phyloP scores from a whole-genome alignment of 331 rosid species.

The Dryas integrifolia region DNA sequence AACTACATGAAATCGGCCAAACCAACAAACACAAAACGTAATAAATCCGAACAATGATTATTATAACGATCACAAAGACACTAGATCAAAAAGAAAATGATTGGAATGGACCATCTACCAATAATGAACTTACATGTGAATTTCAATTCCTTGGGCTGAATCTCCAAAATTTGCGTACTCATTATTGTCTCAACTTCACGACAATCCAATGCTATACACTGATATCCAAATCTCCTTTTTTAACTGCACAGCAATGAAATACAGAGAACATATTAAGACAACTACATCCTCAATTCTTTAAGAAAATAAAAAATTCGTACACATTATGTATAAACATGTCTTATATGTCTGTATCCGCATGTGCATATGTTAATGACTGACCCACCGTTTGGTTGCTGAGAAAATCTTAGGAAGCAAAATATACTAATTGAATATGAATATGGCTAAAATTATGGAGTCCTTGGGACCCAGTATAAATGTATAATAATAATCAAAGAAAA shows the following conservation, averaged over 20 bases:
- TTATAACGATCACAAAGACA: conserved; percentile 10
- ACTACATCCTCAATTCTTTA: too few species aligned
- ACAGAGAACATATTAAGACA: too few species aligned
- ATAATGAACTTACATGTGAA: conserved; percentile 58
- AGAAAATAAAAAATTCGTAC: neutral
- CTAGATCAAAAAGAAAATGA: neutral
- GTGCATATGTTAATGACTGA: neutral
- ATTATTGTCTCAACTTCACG: conserved; percentile 26
- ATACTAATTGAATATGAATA: neutral
- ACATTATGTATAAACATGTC: neutral
- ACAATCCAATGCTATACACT: conserved; percentile 13
- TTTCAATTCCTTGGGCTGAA: conserved; percentile 74
- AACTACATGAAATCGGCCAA: neutral
- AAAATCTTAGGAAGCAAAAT: conserved; percentile 22
- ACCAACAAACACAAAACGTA: neutral
- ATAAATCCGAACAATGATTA: neutral
- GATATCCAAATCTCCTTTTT: conserved; percentile 16
- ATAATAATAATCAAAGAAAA: neutral
- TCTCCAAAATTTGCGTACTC: conserved; percentile 60
- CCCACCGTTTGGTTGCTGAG: conserved; percentile 21
- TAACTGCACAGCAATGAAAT: conserved; percentile 7
- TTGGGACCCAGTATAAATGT: conserved; percentile 20
- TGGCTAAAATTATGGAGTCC: neutral
- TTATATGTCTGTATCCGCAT: neutral
- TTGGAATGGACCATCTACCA: neutral